phyloP scores from a whole-genome alignment of 129 eudicot species.

The Tanacetum coccineum region DNA sequence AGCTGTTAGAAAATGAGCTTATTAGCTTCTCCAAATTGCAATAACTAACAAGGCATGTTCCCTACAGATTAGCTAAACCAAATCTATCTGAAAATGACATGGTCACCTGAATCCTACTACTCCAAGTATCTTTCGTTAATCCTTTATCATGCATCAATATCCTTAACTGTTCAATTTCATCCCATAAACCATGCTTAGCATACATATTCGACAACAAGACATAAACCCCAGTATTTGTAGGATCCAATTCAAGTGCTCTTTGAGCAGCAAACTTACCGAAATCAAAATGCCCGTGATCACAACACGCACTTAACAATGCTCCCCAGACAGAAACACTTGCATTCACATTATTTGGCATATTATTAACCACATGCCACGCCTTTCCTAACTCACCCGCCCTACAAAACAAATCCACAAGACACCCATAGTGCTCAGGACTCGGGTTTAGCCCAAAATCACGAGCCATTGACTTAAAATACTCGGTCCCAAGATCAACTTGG shows the following conservation, averaged over 20 bases:
- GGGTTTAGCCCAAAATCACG: slow-evolving; percentile 46
- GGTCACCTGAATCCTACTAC: too few relatives aligned
- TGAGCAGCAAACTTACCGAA: slow-evolving; percentile 70
- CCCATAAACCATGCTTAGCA: slow-evolving; percentile 69
- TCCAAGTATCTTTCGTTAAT: too few relatives aligned
- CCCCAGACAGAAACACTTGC: slow-evolving; percentile 61
- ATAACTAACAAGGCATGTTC: too few relatives aligned
- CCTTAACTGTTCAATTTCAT: slow-evolving; percentile 53
- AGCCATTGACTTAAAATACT: slow-evolving; percentile 57
- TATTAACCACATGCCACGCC: slow-evolving; percentile 57
- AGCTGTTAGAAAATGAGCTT: too few relatives aligned
- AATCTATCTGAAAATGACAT: too few relatives aligned
- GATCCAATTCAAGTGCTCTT: slow-evolving; percentile 70
- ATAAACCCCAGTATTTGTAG: slow-evolving; percentile 61
- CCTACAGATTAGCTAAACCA: too few relatives aligned
- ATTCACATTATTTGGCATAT: slow-evolving; percentile 41
- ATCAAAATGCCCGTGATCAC: too few relatives aligned
- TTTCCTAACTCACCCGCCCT: slow-evolving; percentile 77
- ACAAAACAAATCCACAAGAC: slow-evolving; percentile 72
- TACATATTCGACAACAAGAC: slow-evolving; percentile 67
- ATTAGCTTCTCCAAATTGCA: too few relatives aligned
- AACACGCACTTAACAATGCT: slow-evolving; percentile 57
- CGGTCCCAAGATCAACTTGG: slow-evolving; percentile 60
- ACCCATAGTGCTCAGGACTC: slow-evolving; percentile 68
- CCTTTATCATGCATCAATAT: slow-evolving; percentile 48